Evolutionary conservation across 2,329 filamentous ascomycete genomes (phyloP), one percentile per base, ranked within the genome.

Genomic region (Beauveria scarabaeidicola): DNA sequence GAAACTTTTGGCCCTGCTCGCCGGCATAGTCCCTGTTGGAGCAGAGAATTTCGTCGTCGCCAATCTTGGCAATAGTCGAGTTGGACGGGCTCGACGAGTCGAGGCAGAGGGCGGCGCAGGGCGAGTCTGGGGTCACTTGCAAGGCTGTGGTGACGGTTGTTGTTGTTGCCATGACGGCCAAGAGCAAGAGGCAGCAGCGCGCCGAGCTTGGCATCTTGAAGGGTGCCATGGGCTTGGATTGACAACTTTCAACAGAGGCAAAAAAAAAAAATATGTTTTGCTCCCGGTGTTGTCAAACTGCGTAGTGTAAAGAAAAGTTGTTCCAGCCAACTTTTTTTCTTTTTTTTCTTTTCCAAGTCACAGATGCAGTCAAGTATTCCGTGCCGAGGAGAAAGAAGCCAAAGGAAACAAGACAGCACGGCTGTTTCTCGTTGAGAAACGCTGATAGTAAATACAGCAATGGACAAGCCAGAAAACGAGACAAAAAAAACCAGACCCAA

Each of bases 41-140:
- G 65, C 81, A 83, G 29, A 73, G 72, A 46, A 83, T 77, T 61
- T 81, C 80, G 5, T 70, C 66, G 55, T 74, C 73, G 5, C 54
- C 61, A 0, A 77, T 81, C 58, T 70, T 75, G 47, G 75, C 80
- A 10, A 78, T 77, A 48, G 74, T 74, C 11, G 79, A 73, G 61
- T 78, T 75, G 2, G 77, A 75, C n/a, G 65, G 62, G 54, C 80
- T 74, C 36, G 75, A 69, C 36, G 65, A 70, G 67, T 80, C 78
- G 43, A 76, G 60, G 64, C 81, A 84, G 62, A 77, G 67, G n/a
- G 75, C 73, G 17, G 79, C 69, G 64, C 81, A 84, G 8, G 81
- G 81, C 48, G 81, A 83, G 63, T 78, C 76, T 36, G 81, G 78
- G 13, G 80, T 74, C 53, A 82, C 80, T 66, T 79, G 78, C 19